Conservation (phyloP, 768 basidiomycete genomes). For the Mycena leptocephala region DNA sequence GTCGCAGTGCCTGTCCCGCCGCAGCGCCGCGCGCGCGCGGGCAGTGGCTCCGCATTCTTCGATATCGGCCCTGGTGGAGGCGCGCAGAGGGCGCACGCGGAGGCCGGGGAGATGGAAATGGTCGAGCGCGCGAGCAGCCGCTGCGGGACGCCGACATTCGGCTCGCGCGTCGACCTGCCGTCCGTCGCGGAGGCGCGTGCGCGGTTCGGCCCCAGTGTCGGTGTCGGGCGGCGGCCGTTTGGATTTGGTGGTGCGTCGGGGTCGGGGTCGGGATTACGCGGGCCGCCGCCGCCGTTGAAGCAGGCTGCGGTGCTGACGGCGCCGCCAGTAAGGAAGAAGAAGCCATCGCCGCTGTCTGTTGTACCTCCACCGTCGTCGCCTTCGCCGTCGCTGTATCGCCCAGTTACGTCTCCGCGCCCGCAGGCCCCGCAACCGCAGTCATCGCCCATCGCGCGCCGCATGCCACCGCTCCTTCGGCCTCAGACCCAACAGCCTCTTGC, state of each 20-base stretch:
- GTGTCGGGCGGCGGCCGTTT: slow-evolving; percentile 32
- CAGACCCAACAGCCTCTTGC: slow-evolving; percentile 18
- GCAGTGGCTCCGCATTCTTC: slow-evolving; percentile 43
- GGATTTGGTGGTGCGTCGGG: slow-evolving; percentile 9
- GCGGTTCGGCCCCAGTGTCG: slow-evolving; percentile 52
- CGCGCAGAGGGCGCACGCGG: slow-evolving; percentile 7
- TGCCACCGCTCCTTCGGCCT: slow-evolving; percentile 41
- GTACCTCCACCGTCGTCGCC: slow-evolving; percentile 40
- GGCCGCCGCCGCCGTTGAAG: slow-evolving; percentile 39
- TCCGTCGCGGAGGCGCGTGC: slow-evolving; percentile 62
- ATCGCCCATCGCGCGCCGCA: slow-evolving; percentile 37
- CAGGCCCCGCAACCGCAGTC: slow-evolving; percentile 26
- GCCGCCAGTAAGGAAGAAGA: slow-evolving; percentile 48
- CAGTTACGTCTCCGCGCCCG: slow-evolving; percentile 23
- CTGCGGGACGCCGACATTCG: slow-evolving; percentile 77
- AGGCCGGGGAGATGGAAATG: slow-evolving; percentile 49
- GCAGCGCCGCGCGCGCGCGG: slow-evolving; percentile 38
- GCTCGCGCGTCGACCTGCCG: slow-evolving; percentile 65
- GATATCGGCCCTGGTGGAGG: slow-evolving; percentile 35
- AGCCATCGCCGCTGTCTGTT: slow-evolving; percentile 51
- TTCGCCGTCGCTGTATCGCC: slow-evolving; percentile 29
- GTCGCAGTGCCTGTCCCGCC: slow-evolving; percentile 61
- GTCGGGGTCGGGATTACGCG: neutral
- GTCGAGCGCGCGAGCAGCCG: slow-evolving; percentile 65
- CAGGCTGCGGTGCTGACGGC: slow-evolving; percentile 40